phyloP scores from a whole-genome alignment of 768 basidiomycete species.

The Trichaptum fuscoviolaceum region DNA sequence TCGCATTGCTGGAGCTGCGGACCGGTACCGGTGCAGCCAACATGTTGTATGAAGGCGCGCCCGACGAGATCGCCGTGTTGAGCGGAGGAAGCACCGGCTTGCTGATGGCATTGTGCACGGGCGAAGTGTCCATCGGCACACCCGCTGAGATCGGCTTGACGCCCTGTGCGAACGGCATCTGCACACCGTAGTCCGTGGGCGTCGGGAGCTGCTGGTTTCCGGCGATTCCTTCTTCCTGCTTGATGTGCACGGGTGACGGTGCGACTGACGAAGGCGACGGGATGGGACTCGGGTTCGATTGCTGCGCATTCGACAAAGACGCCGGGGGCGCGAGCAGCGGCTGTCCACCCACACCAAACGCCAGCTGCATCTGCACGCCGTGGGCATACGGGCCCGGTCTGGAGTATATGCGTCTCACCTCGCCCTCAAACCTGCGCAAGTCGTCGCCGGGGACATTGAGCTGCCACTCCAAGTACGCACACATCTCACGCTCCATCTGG shows the following conservation, averaged over 20 bases:
- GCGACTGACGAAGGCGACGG: background rate
- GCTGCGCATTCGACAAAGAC: background rate
- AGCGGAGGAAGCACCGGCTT: background rate
- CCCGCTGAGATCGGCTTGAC: background rate
- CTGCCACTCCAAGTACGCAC: slow-evolving; percentile 90
- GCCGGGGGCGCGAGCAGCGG: background rate
- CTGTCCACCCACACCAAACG: background rate
- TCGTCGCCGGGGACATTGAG: slow-evolving; percentile 43
- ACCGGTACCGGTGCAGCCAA: background rate
- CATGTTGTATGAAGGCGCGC: background rate
- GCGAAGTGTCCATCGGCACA: background rate
- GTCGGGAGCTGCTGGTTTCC: slow-evolving; percentile 1
- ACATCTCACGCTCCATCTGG: slow-evolving; percentile 97
- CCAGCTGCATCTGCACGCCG: slow-evolving; percentile 1
- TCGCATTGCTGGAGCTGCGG: background rate
- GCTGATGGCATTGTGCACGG: background rate
- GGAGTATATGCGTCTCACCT: background rate
- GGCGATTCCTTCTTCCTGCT: background rate
- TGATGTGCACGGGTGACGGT: background rate
- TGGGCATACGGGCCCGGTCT: background rate
- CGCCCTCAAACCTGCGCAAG: background rate
- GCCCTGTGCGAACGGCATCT: slow-evolving; percentile 1
- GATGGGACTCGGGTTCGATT: background rate
- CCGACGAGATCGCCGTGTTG: background rate
- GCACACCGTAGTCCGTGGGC: slow-evolving; percentile 1